Conservation (phyloP, 768 basidiomycete genomes). For the Sarcodon sp. region DNA sequence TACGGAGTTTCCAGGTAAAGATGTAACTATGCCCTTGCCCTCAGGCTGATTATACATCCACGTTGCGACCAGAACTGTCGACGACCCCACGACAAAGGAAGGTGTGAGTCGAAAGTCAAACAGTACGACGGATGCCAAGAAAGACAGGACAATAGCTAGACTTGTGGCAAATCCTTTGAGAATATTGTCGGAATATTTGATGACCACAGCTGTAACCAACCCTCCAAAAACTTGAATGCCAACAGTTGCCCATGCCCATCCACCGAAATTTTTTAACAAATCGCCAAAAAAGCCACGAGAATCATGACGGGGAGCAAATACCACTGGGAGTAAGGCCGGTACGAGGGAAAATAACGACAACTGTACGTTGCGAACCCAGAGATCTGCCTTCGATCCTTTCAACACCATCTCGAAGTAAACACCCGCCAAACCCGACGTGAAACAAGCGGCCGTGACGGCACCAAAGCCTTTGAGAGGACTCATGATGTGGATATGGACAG, state of each 20-base stretch:
- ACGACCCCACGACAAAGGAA: conserved; percentile 76
- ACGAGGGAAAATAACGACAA: conserved; percentile 82
- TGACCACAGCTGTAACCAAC: conserved; percentile 87
- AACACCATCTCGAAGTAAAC: conserved; percentile 94
- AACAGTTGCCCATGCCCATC: conserved; percentile 95
- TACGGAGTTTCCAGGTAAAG: conserved; percentile 19
- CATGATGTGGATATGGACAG: conserved; percentile 59
- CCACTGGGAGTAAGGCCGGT: conserved; percentile 75
- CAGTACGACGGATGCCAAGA: conserved; percentile 83
- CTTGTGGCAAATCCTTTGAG: conserved; percentile 97
- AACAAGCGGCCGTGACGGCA: conserved; percentile 76
- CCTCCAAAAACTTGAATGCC: conserved; percentile 86
- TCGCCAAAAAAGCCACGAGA: conserved; percentile 38
- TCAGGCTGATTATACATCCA: conserved; percentile 88
- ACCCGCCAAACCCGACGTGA: conserved; percentile 83
- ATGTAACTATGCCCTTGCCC: conserved; percentile 21
- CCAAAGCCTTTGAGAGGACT: conserved; percentile 70
- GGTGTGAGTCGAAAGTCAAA: conserved; percentile 87
- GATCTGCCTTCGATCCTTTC: conserved; percentile 70
- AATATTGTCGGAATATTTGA: conserved; percentile 94
- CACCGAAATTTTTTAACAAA: conserved; percentile 79
- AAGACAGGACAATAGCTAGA: conserved; percentile 88
- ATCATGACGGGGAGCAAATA: conserved; percentile 14
- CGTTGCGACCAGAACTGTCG: conserved; percentile 78
- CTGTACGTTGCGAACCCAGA: conserved; percentile 89